Evolutionary conservation across 352 stramenopile genomes (phyloP).

Genomic region (Globisporangium solare): DNA sequence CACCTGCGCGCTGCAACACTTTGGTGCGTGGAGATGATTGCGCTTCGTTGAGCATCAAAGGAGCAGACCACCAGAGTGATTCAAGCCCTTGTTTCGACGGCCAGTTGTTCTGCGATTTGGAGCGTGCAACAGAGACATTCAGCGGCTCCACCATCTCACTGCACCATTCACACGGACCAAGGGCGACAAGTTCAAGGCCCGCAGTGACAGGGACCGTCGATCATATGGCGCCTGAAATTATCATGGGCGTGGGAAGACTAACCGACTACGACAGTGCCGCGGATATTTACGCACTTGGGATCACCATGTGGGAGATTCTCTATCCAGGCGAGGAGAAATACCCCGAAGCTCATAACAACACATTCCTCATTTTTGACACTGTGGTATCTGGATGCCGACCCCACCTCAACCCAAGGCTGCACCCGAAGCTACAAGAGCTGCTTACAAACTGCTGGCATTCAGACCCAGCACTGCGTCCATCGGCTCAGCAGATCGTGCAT

Average conservation of each 20-base stretch:
- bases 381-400: constrained; percentile 28
- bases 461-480: constrained; percentile 16
- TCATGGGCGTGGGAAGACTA: constrained; percentile 23
- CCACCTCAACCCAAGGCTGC: constrained; percentile 13
- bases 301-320: constrained; percentile 55
- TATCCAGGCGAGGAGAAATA: constrained; percentile 27
- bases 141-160: too few relatives aligned
- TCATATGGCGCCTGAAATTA: constrained; percentile 61
- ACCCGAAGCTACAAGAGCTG: constrained; percentile 20
- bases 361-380: constrained; percentile 23
- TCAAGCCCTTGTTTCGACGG: too few relatives aligned
- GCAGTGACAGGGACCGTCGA: constrained; percentile 30
- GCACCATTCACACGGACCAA: too few relatives aligned
- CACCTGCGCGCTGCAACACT: constrained; percentile 19
- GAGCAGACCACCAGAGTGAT: too few relatives aligned
- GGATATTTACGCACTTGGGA: constrained; percentile 44
- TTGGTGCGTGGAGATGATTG: constrained; percentile 4
- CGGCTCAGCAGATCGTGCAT: constrained; percentile 21
- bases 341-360: constrained; percentile 14
- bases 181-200: background rate
- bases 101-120: too few relatives aligned
- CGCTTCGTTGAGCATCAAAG: too few relatives aligned
- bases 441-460: constrained; percentile 24
- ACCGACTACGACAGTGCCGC: constrained; percentile 34
- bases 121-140: too few relatives aligned